Evolutionary conservation across 2,329 filamentous ascomycete genomes (phyloP), one percentile per base, ranked within the genome.

Genomic region (Fusarium foetens): DNA sequence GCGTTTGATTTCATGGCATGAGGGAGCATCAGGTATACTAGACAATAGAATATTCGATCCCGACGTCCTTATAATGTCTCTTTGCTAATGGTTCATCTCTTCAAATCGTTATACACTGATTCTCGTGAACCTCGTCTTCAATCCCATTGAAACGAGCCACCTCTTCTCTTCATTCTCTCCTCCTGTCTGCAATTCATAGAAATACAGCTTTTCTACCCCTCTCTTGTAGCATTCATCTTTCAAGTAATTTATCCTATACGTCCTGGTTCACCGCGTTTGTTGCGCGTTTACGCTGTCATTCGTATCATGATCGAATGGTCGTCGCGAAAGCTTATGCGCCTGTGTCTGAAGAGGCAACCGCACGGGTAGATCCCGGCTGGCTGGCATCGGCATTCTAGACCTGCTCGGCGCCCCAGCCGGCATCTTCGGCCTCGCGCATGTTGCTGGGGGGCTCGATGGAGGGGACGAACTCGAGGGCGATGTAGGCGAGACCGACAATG

Each of bases 381-480:
- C 31, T 38, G 62, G 66, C 54, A 43, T 45, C 48, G 62, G 66
- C 57, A 51, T 48, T 66, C 80, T 90, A 93, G 75, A 94, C 91
- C 84, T 93, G 90, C 85, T 94, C 92, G 70, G 92, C 91, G 63
- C 92, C 92, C 92, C 92, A 94, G 77, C 91, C 90, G 74, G 88
- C 87, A 53, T 73, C 78, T 78, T 94, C 92, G 71, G 89, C 90
- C 81, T 94, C 92, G 80, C 92, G 90, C 92, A 94, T 94, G 85
- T 93, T 94, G 80, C 90, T 88, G 14, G 93, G 93, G 53, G 92
- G 91, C 83, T 94, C 92, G 79, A 94, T 93, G 70, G 91, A 92
- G 35, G 92, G 92, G 72, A 94, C 85, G 81, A 93, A 94, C 82
- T 94, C 92, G 79, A 94, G 88, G 52, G 84, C 90, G 73, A 88